phyloP scores from a whole-genome alignment of 768 basidiomycete species.

The Naganishia kalamii region DNA sequence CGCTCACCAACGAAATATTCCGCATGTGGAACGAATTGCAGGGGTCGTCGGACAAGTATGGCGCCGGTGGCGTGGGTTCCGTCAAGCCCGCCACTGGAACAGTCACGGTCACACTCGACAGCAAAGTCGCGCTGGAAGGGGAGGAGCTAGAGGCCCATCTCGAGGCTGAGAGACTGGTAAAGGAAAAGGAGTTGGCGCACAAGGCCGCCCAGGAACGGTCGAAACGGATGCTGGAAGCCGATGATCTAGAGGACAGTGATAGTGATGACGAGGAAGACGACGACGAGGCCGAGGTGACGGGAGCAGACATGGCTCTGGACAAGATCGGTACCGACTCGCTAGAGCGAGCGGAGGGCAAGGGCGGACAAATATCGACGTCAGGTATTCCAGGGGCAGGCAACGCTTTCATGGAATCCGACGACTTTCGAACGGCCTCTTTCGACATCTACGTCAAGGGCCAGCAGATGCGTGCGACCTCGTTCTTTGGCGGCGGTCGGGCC shows the following conservation, averaged over 20 bases:
- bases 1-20: constrained; percentile 70
- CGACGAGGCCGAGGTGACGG: constrained; percentile 42
- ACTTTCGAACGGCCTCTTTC: constrained; percentile 58
- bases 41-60: constrained; percentile 74
- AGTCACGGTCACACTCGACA: constrained; percentile 58
- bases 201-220: constrained; percentile 75
- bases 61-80: constrained; percentile 74
- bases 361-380: constrained; percentile 49
- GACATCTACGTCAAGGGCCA: constrained; percentile 98
- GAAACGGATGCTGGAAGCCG: constrained; percentile 85
- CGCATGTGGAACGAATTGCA: constrained; percentile 80
- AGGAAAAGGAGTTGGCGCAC: constrained; percentile 78
- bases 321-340: background rate
- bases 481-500: constrained; percentile 60
- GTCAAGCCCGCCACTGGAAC: background rate
- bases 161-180: constrained; percentile 64
- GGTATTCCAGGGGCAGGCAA: constrained; percentile 25
- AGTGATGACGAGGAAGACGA: constrained; percentile 50
- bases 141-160: constrained; percentile 75
- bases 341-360: constrained; percentile 58
- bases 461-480: constrained; percentile 70
- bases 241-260: constrained; percentile 55
- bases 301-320: background rate
- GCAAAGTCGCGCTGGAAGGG: constrained; percentile 83
- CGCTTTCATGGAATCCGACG: constrained; percentile 35